Evolutionary conservation across 768 basidiomycete genomes (phyloP).

Genomic region (Phylloporus scabripes): DNA sequence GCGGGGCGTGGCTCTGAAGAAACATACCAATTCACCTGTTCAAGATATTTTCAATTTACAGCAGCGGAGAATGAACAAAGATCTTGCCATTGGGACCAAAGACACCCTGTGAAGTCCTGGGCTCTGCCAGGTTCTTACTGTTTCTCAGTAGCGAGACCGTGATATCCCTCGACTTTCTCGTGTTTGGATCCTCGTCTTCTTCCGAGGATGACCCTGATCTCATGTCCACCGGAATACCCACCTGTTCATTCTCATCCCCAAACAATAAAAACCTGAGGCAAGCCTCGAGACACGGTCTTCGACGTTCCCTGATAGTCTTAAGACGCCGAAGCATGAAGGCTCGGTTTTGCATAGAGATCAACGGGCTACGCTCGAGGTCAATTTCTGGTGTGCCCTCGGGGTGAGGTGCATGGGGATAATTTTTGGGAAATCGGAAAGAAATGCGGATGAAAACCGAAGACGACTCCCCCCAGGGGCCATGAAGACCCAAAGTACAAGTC

Average conservation of each 20-base stretch:
- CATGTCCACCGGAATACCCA: constrained; percentile 33
- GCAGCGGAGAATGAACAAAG: not conserved
- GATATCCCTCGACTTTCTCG: constrained; percentile 42
- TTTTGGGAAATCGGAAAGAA: constrained; percentile 82
- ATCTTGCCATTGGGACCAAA: constrained; percentile 82
- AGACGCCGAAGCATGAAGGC: constrained; percentile 76
- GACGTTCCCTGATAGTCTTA: constrained; percentile 60
- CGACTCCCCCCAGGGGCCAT: constrained; percentile 88
- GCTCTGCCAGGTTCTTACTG: constrained; percentile 77
- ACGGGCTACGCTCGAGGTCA: constrained; percentile 77
- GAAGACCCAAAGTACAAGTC: constrained; percentile 78
- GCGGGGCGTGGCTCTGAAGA: constrained; percentile 73
- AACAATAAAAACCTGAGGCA: constrained; percentile 81
- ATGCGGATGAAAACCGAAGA: constrained; percentile 83
- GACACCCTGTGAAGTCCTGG: constrained; percentile 79
- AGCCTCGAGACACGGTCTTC: constrained; percentile 79
- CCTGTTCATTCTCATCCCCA: constrained; percentile 51
- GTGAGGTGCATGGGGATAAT: constrained; percentile 61
- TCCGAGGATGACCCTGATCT: constrained; percentile 66
- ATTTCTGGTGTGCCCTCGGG: constrained; percentile 68
- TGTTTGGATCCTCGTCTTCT: constrained; percentile 48
- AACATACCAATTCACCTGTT: constrained; percentile 79
- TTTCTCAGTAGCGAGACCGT: constrained; percentile 53
- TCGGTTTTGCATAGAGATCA: constrained; percentile 72
- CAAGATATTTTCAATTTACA: not conserved